A percentile compares a stretch with the other conserved stretches of the same genome.
Evolutionary conservation across 1,284 basidiomycete genomes (phyloP).

Genomic region (Heterobasidion annosum): DNA sequence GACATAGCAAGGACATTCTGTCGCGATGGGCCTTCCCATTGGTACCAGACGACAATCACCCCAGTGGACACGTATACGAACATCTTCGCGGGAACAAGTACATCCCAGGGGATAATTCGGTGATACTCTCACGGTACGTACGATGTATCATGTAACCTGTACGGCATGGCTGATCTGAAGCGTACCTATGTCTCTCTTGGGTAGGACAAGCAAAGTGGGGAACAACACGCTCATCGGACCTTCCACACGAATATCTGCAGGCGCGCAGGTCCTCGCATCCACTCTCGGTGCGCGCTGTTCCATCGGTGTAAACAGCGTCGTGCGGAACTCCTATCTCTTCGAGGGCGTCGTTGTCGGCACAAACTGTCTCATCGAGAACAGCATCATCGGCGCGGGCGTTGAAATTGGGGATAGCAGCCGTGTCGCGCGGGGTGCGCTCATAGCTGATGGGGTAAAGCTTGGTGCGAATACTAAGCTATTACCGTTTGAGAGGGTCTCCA

Average conservation of each 20-base stretch:
- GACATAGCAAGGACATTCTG: slow-evolving; percentile 80
- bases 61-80: slow-evolving; percentile 74
- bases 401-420: slow-evolving; percentile 57
- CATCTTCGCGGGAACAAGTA: slow-evolving; percentile 83
- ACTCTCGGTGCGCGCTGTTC: slow-evolving; percentile 71
- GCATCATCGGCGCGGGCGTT: slow-evolving; percentile 75
- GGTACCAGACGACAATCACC: slow-evolving; percentile 89
- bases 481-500: slow-evolving; percentile 68
- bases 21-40: slow-evolving; percentile 92
- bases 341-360: slow-evolving; percentile 75
- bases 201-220: slow-evolving; percentile 74
- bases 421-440: slow-evolving; percentile 62
- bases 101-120: slow-evolving; percentile 67
- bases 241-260: slow-evolving; percentile 53
- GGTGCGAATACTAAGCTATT: slow-evolving; percentile 64
- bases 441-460: slow-evolving; percentile 75
- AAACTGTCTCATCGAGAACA: slow-evolving; percentile 64
- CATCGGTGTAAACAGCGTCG: slow-evolving; percentile 54
- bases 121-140: slow-evolving; percentile 64
- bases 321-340: slow-evolving; percentile 77
- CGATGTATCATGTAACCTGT: neutral
- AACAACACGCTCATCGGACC: slow-evolving; percentile 78
- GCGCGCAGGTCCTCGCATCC: slow-evolving; percentile 56
- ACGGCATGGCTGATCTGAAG: neutral
- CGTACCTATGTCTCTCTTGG: neutral